Percentiles rank a stretch among this genome's conserved stretches.
These are phyloP conservation scores for Panicum hallii DNA, from an alignment of 202 grass and related monocot species.

Conservation along the genomic window DNA sequence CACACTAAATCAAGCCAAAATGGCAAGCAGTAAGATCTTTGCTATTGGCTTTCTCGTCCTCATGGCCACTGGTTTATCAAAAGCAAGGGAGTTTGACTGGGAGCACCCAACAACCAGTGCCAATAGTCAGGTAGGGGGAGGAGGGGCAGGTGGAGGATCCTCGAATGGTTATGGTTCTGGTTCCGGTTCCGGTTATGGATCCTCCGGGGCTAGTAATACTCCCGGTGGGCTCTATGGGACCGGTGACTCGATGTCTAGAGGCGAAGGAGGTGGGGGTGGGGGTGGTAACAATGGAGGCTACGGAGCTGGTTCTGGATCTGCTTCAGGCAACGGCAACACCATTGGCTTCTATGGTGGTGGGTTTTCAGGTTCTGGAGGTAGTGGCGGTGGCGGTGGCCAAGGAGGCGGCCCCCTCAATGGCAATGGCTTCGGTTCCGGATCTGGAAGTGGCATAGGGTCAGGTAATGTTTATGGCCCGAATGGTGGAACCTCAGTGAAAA, in stretches of 20 bases:
- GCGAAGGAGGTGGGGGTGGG: background rate
- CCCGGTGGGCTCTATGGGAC: background rate
- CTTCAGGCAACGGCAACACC: background rate
- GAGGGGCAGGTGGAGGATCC: background rate
- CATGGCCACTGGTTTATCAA: background rate
- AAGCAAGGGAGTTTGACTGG: slow-evolving; percentile 26
- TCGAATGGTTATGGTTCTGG: slow-evolving; percentile 19
- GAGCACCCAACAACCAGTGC: background rate
- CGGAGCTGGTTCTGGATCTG: slow-evolving; percentile 12
- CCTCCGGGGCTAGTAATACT: background rate
- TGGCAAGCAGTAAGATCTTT: slow-evolving; percentile 9
- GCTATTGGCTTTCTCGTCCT: slow-evolving; percentile 6
- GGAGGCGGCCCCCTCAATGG: slow-evolving; percentile 2
- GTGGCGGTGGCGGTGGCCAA: background rate
- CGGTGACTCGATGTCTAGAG: background rate
- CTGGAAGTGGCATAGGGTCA: background rate
- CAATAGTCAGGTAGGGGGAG: slow-evolving; percentile 2
- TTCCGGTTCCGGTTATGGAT: background rate
- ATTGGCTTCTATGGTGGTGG: slow-evolving; percentile 26
- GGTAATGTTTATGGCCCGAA: background rate
- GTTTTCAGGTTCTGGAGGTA: background rate
- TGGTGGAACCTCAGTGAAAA: background rate
- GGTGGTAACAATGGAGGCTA: background rate
- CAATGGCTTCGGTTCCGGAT: background rate
- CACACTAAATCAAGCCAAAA: background rate